Conservation (phyloP, 2,329 filamentous ascomycete genomes). For the Colletotrichum horii region DNA sequence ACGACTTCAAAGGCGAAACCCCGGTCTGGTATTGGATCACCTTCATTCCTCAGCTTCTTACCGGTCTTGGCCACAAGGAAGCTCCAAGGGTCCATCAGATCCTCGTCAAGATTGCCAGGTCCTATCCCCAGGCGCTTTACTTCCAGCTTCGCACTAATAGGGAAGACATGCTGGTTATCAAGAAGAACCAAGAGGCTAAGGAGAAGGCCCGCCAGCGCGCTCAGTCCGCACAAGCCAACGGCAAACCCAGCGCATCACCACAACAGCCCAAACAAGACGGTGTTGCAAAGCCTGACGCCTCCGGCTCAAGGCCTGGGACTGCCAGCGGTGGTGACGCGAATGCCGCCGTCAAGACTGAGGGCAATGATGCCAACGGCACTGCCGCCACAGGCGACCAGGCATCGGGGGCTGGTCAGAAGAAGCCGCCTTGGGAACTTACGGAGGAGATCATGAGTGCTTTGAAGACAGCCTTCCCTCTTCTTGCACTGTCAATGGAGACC, state of each 20-base stretch:
- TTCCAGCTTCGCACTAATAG: conserved; percentile 92
- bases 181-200: conserved; percentile 84
- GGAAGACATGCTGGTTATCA: conserved; percentile 92
- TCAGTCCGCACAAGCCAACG: conserved; percentile 49
- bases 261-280: conserved; percentile 59
- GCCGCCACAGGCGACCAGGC: conserved; percentile 20
- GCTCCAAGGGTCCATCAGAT: conserved; percentile 86
- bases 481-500: conserved; percentile 97
- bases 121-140: conserved; percentile 94
- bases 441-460: conserved; percentile 95
- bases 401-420: conserved; percentile 54
- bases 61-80: conserved; percentile 89
- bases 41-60: conserved; percentile 95
- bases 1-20: conserved; percentile 96
- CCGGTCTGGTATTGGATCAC: conserved; percentile 99
- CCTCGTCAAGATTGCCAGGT: conserved; percentile 91
- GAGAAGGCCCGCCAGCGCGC: conserved; percentile 62
- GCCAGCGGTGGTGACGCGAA: conserved; percentile 50
- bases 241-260: conserved; percentile 52
- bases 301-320: conserved; percentile 53
- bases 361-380: conserved; percentile 36
- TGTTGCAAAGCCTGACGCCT: conserved; percentile 39
- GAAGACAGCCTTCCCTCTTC: conserved; percentile 94
- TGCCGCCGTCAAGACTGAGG: conserved; percentile 50
- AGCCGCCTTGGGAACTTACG: conserved; percentile 93